These are phyloP conservation scores for Areca catechu DNA, from an alignment of 176 grass and related monocot genomes.

Conservation along the genomic window DNA sequence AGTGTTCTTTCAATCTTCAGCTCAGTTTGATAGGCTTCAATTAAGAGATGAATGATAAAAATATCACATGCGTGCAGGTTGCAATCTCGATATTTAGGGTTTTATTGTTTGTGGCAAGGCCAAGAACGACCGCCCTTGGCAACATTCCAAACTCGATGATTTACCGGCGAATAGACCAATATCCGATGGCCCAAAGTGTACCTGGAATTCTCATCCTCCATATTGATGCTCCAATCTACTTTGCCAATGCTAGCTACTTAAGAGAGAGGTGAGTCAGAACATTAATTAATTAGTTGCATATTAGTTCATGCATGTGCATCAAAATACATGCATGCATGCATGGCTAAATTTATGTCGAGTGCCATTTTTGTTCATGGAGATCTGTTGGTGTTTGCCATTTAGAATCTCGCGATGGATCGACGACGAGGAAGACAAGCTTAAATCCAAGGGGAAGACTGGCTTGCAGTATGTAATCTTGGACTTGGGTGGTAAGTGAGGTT, in stretches of 20 bases:
- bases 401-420: slow-evolving; percentile 83
- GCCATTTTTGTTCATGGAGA: too few relatives aligned
- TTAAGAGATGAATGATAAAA: too few relatives aligned
- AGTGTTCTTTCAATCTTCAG: too few relatives aligned
- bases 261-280: slow-evolving; percentile 48
- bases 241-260: slow-evolving; percentile 78
- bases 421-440: slow-evolving; percentile 62
- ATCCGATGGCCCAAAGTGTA: slow-evolving; percentile 1
- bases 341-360: too few relatives aligned
- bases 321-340: too few relatives aligned
- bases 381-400: neutral
- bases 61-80: too few relatives aligned
- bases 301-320: too few relatives aligned
- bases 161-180: slow-evolving; percentile 1
- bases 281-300: too few relatives aligned
- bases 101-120: slow-evolving; percentile 62
- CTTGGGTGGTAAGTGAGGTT: slow-evolving; percentile 44
- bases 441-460: slow-evolving; percentile 31
- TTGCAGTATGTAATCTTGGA: slow-evolving; percentile 77
- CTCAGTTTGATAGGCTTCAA: too few relatives aligned
- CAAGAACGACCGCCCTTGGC: slow-evolving; percentile 62
- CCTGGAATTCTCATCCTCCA: slow-evolving; percentile 11
- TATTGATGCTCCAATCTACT: slow-evolving; percentile 80
- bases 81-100: slow-evolving; percentile 41
- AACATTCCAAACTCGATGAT: slow-evolving; percentile 29